These are phyloP conservation scores for Bidens hawaiensis DNA, from an alignment of 140 eudicot genomes.

Conservation along the genomic window DNA sequence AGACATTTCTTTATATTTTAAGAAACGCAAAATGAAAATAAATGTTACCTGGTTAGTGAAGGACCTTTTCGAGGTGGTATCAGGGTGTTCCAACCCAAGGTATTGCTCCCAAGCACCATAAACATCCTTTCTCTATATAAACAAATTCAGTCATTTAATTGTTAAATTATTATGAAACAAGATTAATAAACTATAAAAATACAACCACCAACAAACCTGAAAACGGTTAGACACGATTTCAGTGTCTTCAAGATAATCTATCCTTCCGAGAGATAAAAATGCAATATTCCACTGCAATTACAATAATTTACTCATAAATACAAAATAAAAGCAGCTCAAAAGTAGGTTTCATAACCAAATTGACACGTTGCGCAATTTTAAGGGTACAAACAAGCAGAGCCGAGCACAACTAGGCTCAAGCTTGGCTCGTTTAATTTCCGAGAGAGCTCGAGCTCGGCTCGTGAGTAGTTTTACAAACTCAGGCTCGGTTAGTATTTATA, in stretches of 20 bases:
- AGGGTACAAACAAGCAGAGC: too few species aligned
- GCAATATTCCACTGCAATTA: slow-evolving; percentile 84
- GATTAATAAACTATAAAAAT: background rate
- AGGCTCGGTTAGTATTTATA: too few species aligned
- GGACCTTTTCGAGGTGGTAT: slow-evolving; percentile 61
- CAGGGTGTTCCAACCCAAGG: slow-evolving; percentile 80
- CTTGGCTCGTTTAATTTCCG: too few species aligned
- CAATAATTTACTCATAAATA: too few species aligned
- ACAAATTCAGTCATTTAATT: background rate
- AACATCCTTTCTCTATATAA: slow-evolving; percentile 56
- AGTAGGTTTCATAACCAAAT: too few species aligned
- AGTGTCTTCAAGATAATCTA: slow-evolving; percentile 71
- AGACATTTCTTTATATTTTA: too few species aligned
- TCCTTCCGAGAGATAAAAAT: slow-evolving; percentile 58
- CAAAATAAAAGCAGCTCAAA: background rate
- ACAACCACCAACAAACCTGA: slow-evolving; percentile 43
- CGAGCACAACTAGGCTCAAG: too few species aligned
- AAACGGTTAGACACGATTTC: slow-evolving; percentile 66
- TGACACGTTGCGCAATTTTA: too few species aligned
- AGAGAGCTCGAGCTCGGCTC: too few species aligned
- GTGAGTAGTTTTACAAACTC: too few species aligned
- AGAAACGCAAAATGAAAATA: too few species aligned
- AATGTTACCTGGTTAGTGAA: slow-evolving; percentile 57
- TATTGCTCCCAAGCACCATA: slow-evolving; percentile 93
- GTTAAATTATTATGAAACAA: background rate